Percentiles rank a stretch among this genome's conserved stretches.
These are phyloP conservation scores for Aspergillus avenaceus DNA, from an alignment of 495 filamentous ascomycete genomes.

Conservation along the genomic window DNA sequence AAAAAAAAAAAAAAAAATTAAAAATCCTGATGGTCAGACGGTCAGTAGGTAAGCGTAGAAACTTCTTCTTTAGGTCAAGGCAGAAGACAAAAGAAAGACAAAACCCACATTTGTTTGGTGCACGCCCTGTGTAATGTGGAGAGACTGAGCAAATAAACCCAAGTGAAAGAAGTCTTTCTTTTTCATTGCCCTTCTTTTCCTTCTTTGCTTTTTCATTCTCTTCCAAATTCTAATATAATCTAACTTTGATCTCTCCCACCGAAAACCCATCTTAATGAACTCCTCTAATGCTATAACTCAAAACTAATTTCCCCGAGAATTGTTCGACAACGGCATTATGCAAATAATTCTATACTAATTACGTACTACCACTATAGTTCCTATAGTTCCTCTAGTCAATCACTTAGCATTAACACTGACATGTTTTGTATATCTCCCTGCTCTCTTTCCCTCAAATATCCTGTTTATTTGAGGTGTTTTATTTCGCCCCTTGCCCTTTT, in stretches of 20 bases:
- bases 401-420: no score
- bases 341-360: no score
- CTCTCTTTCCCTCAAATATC: neutral
- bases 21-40: slow-evolving; percentile 1
- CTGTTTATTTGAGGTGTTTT: slow-evolving; percentile 4
- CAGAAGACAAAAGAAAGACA: neutral
- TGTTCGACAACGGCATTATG: no score
- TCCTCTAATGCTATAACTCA: no score
- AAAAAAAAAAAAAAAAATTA: slow-evolving; percentile 5
- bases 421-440: neutral
- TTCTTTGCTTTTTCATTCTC: slow-evolving; percentile 3
- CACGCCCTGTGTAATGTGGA: neutral
- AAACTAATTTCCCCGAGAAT: no score
- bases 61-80: slow-evolving; percentile 1
- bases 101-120: neutral
- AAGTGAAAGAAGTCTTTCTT: neutral
- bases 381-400: no score
- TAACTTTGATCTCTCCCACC: no score
- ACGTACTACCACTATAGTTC: no score
- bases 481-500: slow-evolving; percentile 3
- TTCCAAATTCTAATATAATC: no score
- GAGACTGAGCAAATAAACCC: neutral
- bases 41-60: neutral
- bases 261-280: no score
- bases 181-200: neutral